Base-by-base conservation (phyloP, 139 green algal genomes). In the Penium margaritaceum region DNA sequence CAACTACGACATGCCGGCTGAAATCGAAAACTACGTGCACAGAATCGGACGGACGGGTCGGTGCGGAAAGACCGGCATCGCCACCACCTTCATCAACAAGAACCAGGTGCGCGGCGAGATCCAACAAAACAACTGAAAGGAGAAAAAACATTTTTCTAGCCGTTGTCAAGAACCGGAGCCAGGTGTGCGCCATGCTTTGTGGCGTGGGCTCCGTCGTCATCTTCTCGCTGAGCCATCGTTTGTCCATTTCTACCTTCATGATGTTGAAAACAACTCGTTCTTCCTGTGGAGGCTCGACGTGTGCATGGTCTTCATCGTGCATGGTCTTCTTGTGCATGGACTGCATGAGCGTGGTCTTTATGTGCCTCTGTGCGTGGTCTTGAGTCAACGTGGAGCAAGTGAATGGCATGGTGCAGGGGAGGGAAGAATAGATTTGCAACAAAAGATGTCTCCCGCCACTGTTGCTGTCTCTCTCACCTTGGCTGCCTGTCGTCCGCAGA, bases 11-110 rank as follows among this genome's bases (percentile, higher is more conserved):
- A 97, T 99, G 94, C 94, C 94, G 2, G 83, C 90, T 38, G 92
- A 97, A 78, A 96, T 98, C 61, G 94, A 98, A 75, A 97, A 98
- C 80, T 80, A 99, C 79, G 94, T 98, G 64, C 94, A 98, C 77
- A 43, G 86, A n/a, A 91, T 88, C 29, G 85, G 85, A 5, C 74
- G 85, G 4, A 87, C 77, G 17, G 94, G 94, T 0, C 91, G 94
- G 19, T 91, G 90, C 72, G 94, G 94, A 62, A 96, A 97, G 84
- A 97, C 90, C n/a, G 94, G 94, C 35, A 90, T 98, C 3, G 94
- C 94, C n/a, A 98, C 94, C 29, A 97, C 94, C 14, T 97, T 98
- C 79, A 90, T 99, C 80, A 97, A 96, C 89, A 95, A 91, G 70
- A 89, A 92, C 67, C 83, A 95, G 63, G 63, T 72, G 32, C 34